Percentiles rank a stretch among this genome's conserved stretches.
Evolutionary conservation across 202 grass and related monocot species (phyloP).

Genomic region (Bolboschoenoplectus hybrid): DNA sequence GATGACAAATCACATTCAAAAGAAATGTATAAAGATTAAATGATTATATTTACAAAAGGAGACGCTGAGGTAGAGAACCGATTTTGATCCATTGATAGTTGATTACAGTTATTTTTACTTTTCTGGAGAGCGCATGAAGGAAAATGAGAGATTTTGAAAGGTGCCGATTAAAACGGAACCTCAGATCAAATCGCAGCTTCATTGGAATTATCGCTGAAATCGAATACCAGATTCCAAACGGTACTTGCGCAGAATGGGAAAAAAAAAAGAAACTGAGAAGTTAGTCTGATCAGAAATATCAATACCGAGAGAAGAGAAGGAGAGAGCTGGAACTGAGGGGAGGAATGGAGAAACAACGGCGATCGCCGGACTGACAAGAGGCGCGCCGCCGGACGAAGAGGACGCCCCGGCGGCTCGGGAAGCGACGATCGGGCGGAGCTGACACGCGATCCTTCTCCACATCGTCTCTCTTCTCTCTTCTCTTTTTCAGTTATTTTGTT

Average conservation of each 20-base stretch:
- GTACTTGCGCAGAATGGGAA: neutral
- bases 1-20: neutral
- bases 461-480: neutral
- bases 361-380: neutral
- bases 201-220: neutral
- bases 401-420: neutral
- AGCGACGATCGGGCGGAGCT: slow-evolving; percentile 30
- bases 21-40: neutral
- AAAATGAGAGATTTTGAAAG: neutral
- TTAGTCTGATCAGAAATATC: neutral
- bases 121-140: neutral
- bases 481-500: neutral
- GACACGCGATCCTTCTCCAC: slow-evolving; percentile 34
- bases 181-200: neutral
- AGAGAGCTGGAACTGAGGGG: slow-evolving; percentile 7
- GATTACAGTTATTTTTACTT: neutral
- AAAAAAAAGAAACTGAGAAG: neutral
- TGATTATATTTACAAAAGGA: neutral
- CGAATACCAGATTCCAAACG: neutral
- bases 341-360: neutral
- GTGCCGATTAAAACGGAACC: neutral
- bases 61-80: neutral
- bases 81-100: neutral
- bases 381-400: neutral
- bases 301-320: slow-evolving; percentile 39